These are phyloP conservation scores for Curvularia verruculosa DNA, from an alignment of 2,329 filamentous ascomycete species.

Conservation along the genomic window DNA sequence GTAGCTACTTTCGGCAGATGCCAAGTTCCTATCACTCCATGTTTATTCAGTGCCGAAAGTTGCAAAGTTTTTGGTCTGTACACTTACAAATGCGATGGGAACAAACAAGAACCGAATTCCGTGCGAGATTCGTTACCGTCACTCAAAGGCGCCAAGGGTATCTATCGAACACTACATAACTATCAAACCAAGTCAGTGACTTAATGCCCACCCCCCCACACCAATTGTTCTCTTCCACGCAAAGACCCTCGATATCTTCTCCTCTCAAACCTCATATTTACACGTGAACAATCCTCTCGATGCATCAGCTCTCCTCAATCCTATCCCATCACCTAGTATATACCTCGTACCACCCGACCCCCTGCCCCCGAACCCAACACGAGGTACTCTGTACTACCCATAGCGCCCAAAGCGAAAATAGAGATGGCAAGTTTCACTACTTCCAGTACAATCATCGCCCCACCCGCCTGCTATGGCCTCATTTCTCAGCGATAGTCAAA, in stretches of 20 bases:
- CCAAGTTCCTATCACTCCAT: neutral
- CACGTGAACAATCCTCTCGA: neutral
- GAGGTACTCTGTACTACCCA: neutral
- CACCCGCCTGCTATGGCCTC: neutral
- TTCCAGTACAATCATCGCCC: neutral
- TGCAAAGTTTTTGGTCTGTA: too few relatives aligned
- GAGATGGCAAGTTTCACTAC: constrained; percentile 10
- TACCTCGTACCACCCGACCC: neutral
- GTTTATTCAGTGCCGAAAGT: neutral
- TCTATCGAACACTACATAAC: too few relatives aligned
- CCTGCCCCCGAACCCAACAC: neutral
- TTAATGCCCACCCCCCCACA: neutral
- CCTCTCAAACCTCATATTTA: too few relatives aligned
- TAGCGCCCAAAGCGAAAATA: neutral
- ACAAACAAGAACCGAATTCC: neutral
- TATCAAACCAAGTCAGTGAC: neutral
- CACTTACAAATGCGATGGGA: neutral
- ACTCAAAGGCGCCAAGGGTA: neutral
- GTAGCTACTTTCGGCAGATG: neutral
- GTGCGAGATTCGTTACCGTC: too few relatives aligned
- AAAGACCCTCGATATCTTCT: neutral
- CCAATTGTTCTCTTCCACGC: neutral
- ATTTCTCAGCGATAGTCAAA: constrained; percentile 1
- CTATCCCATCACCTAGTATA: neutral
- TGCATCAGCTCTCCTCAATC: neutral